phyloP scores from a whole-genome alignment of 257 asterid genomes.

The Ballota nigra region DNA sequence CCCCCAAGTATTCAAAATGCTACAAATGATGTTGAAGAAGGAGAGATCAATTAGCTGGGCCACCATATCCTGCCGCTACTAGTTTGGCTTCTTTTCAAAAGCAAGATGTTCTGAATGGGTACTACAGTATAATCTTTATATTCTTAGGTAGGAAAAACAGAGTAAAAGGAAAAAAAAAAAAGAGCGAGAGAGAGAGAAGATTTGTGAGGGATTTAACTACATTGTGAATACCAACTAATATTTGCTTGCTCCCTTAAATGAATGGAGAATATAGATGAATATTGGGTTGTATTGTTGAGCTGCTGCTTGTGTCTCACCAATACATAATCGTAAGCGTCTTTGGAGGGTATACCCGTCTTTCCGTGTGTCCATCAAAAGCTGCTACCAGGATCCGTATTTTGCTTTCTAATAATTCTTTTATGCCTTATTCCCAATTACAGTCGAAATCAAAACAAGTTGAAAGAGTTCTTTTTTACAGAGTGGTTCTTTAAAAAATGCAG shows the following conservation, averaged over 20 bases:
- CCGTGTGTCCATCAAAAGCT: too few species aligned
- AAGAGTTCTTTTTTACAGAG: too few species aligned
- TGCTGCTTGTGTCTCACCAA: background rate
- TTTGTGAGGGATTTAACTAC: background rate
- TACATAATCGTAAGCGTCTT: too few species aligned
- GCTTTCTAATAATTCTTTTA: too few species aligned
- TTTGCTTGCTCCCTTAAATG: background rate
- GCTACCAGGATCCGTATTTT: too few species aligned
- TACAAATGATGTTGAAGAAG: slow-evolving; percentile 61
- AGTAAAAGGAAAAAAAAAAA: background rate
- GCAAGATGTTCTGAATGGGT: background rate
- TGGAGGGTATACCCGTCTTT: too few species aligned
- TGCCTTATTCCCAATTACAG: too few species aligned
- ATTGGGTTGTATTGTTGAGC: background rate
- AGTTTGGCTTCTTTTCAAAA: background rate
- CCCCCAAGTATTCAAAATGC: slow-evolving; percentile 27
- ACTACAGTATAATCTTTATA: background rate
- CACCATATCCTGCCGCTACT: background rate
- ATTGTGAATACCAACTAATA: background rate
- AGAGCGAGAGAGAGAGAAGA: too few species aligned
- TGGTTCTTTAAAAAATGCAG: too few species aligned
- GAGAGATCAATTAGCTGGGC: slow-evolving; percentile 55
- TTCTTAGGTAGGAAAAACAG: background rate
- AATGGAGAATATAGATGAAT: background rate
- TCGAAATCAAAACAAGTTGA: too few species aligned